A percentile compares a stretch with the other conserved stretches of the same genome.
These are phyloP conservation scores for Fusarium setosum DNA, from an alignment of 2,329 filamentous ascomycete species.

Conservation along the genomic window DNA sequence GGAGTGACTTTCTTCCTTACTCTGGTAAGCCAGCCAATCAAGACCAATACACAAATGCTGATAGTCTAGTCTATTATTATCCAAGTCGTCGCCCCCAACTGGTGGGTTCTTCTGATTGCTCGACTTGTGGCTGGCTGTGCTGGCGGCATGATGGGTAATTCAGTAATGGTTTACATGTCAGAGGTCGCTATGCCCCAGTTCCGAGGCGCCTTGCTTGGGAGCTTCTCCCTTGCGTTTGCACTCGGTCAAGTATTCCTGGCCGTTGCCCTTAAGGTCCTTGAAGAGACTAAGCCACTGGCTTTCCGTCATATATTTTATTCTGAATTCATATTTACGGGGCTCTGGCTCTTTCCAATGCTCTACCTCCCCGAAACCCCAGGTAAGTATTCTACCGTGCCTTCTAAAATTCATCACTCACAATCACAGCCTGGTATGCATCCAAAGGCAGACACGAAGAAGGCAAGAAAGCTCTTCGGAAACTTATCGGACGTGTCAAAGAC, in stretches of 20 bases:
- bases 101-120: conserved; percentile 20
- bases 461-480: conserved; percentile 24
- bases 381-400: neutral
- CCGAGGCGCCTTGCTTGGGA: conserved; percentile 9
- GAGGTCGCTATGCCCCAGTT: conserved; percentile 22
- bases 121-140: conserved; percentile 16
- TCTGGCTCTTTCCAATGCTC: conserved; percentile 17
- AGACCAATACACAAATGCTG: neutral
- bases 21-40: neutral
- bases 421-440: conserved; percentile 2
- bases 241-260: conserved; percentile 18
- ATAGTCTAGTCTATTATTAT: conserved; percentile 8
- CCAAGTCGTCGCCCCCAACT: conserved; percentile 12
- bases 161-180: conserved; percentile 29
- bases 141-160: conserved; percentile 22
- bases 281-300: conserved; percentile 5
- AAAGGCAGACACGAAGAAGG: conserved; percentile 21
- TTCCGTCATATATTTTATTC: conserved; percentile 22
- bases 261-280: conserved; percentile 10
- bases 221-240: conserved; percentile 17
- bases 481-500: conserved; percentile 11
- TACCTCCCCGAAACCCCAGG: conserved; percentile 19
- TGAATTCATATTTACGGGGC: conserved; percentile 19
- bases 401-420: neutral
- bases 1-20: conserved; percentile 19